Conservation (phyloP, 768 basidiomycete species). For the Hirschioporus abietinus region DNA sequence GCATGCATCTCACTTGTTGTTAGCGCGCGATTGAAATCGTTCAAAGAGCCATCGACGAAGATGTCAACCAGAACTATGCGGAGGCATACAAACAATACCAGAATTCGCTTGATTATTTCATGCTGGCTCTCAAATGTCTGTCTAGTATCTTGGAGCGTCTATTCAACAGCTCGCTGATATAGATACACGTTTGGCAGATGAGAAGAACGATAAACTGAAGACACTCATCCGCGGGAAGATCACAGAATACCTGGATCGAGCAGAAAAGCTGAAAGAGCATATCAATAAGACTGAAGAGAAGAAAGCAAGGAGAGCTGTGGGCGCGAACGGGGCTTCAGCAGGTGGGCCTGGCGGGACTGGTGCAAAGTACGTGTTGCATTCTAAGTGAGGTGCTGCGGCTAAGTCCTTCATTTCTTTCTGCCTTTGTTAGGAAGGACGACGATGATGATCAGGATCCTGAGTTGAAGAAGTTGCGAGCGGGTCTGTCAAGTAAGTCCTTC, state of each 20-base stretch:
- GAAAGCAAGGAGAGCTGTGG: conserved; percentile 42
- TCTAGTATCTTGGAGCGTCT: conserved; percentile 6
- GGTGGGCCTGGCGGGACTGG: conserved; percentile 31
- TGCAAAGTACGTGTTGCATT: conserved; percentile 29
- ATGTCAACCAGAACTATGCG: conserved; percentile 86
- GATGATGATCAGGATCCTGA: conserved; percentile 87
- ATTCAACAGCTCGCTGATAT: neutral
- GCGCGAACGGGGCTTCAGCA: conserved; percentile 40
- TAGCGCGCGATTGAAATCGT: conserved; percentile 87
- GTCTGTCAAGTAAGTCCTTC: conserved; percentile 47
- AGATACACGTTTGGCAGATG: conserved; percentile 42
- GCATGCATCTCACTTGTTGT: neutral
- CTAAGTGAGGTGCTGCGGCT: conserved; percentile 8
- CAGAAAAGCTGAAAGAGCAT: conserved; percentile 88
- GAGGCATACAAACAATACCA: conserved; percentile 94
- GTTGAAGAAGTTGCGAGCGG: conserved; percentile 92
- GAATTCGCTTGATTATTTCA: conserved; percentile 96
- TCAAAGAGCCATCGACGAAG: conserved; percentile 88
- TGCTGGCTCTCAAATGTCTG: conserved; percentile 92
- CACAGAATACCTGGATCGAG: conserved; percentile 84
- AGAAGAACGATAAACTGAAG: conserved; percentile 94
- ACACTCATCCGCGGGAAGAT: conserved; percentile 82
- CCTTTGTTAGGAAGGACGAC: conserved; percentile 32
- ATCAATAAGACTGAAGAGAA: conserved; percentile 64
- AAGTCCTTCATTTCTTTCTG: conserved; percentile 7